Base-by-base conservation (phyloP, 257 asterid genomes). In the Scutellaria baicalensis region DNA sequence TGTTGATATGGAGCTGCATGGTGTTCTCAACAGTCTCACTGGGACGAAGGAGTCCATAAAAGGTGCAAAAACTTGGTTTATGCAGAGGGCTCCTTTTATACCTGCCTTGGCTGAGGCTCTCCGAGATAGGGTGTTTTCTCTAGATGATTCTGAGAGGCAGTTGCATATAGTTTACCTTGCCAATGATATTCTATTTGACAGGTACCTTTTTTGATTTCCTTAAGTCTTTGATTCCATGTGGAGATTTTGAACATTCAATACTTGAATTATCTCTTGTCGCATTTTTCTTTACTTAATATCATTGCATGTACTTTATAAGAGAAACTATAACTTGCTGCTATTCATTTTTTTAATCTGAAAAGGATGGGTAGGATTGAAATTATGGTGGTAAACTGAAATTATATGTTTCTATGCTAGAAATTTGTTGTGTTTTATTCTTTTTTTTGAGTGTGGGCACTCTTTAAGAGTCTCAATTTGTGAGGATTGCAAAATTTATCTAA, bases 1-100 rank as follows among this genome's bases (percentile, higher is more conserved):
- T 86, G 78, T 93, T 73, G 96, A 89, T 74, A 84, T 89, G 84
- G 99, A 93, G 89, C 79, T 93, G 70, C 86, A 77, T 81, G 89
- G 89, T 67, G 89, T 93, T 79, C 86, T 93, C 63, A 93, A 79
- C 82, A 89, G 35, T 78, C 95, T 93, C 57, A 79, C 88, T 27
- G 97, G 99, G 64, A 93, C 97, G n/a, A 93, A 93, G 77, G 99
- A 93, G 85, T 93, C 99, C 0, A 93, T 93, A 55, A 93, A 91
- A 85, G 86, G 97, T 77, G 97, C 99, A 31, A 93, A 93, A 85
- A 86, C 84, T 70, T 93, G 99, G 99, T 93, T 93, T 83, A 93
- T 93, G 94, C 99, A 93, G 81, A 83, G 97, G 80, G 76, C 96
- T 70, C 84, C 97, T 59, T 93, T 89, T 73, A 76, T 80, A 67